These are phyloP conservation scores for Paspalum vaginatum DNA, from an alignment of 176 grass and related monocot species.

Conservation along the genomic window DNA sequence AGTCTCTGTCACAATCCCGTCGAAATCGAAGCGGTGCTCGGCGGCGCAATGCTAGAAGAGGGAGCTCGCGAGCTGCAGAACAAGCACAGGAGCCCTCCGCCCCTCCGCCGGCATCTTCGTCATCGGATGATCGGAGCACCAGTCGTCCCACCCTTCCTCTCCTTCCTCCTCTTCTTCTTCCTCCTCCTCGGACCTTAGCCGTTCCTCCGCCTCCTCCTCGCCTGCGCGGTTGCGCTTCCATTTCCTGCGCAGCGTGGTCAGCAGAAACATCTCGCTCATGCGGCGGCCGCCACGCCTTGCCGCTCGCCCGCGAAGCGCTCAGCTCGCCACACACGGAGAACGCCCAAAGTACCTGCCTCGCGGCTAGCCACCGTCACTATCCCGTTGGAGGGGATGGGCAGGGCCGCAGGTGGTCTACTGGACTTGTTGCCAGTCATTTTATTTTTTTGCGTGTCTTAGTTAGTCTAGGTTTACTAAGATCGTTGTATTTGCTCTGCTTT, in stretches of 20 bases:
- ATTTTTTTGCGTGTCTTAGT: too few relatives aligned
- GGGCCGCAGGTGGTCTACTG: too few relatives aligned
- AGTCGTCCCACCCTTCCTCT: constrained; percentile 84
- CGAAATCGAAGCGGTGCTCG: constrained; percentile 73
- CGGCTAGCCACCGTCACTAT: too few relatives aligned
- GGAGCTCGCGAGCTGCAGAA: constrained; percentile 62
- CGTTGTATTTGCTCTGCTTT: too few relatives aligned
- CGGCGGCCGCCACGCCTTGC: too few relatives aligned
- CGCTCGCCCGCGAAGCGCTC: too few relatives aligned
- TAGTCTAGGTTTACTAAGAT: too few relatives aligned
- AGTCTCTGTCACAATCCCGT: constrained; percentile 65
- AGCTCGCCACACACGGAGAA: too few relatives aligned
- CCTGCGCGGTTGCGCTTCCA: not conserved
- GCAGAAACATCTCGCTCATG: too few relatives aligned
- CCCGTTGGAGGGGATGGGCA: too few relatives aligned
- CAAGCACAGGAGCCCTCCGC: constrained; percentile 58
- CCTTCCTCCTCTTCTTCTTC: constrained; percentile 51
- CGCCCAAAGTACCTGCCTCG: too few relatives aligned
- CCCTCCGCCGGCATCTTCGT: constrained; percentile 33
- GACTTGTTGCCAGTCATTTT: too few relatives aligned
- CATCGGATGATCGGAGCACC: constrained; percentile 62
- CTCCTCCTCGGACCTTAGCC: constrained; percentile 32
- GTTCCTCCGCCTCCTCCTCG: not conserved
- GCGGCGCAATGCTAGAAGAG: constrained; percentile 69
- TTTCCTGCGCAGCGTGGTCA: not conserved